Percentiles rank a stretch among this genome's conserved stretches.
These are phyloP conservation scores for Sporisorium graminicola DNA, from an alignment of 1,284 basidiomycete genomes.

Conservation along the genomic window DNA sequence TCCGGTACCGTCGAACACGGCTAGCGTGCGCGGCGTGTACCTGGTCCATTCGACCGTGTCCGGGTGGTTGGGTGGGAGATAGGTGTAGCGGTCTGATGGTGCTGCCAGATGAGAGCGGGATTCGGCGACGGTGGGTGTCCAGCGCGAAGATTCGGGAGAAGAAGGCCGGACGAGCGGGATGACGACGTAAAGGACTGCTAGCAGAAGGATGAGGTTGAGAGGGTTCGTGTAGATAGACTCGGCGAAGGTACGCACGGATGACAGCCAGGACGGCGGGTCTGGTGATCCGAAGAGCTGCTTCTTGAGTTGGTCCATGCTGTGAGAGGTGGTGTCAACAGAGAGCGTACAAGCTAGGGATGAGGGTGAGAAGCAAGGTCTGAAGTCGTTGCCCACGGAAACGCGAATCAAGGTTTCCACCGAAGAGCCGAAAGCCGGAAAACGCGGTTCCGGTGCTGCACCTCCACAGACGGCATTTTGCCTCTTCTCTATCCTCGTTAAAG, in stretches of 20 bases:
- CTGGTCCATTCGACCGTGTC: constrained; percentile 56
- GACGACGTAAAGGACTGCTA: constrained; percentile 48
- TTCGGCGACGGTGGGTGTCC: constrained; percentile 42
- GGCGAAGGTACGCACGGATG: constrained; percentile 13
- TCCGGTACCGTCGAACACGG: constrained; percentile 63
- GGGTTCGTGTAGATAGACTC: constrained; percentile 58
- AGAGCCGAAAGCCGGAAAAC: constrained; percentile 8
- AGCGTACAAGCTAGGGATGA: background rate
- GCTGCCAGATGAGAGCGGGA: constrained; percentile 43
- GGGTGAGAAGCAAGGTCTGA: background rate
- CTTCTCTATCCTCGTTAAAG: background rate
- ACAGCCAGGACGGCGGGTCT: background rate
- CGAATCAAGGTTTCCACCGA: constrained; percentile 1
- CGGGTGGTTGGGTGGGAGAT: constrained; percentile 59
- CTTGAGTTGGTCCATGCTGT: constrained; percentile 25
- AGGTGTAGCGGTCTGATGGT: constrained; percentile 51
- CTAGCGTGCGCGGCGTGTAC: constrained; percentile 66
- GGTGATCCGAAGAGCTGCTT: constrained; percentile 9
- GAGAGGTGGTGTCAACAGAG: background rate
- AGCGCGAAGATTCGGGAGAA: constrained; percentile 36
- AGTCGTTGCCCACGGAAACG: background rate
- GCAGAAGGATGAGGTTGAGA: constrained; percentile 54
- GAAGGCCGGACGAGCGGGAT: constrained; percentile 53
- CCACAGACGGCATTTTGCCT: background rate
- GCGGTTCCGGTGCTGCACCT: background rate